Evolutionary conservation across 108 stramenopile genomes (phyloP).

Genomic region (Nannochloropsis gaditana): DNA sequence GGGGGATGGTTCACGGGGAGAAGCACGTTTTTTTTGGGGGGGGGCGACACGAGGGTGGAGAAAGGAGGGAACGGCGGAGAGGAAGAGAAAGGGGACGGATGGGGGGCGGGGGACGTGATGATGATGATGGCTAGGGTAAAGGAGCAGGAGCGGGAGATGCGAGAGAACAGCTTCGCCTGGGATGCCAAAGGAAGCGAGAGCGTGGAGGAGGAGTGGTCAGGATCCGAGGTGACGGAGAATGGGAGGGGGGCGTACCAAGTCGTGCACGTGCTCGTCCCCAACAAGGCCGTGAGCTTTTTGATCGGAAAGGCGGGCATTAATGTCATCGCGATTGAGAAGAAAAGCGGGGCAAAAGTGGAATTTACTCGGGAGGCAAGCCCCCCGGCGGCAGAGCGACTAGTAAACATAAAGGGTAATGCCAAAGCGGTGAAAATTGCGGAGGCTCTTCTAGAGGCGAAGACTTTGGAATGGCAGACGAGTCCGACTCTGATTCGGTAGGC

Average conservation of each 20-base stretch:
- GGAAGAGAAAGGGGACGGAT: background rate
- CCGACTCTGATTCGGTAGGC: background rate
- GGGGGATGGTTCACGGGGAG: background rate
- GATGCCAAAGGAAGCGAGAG: background rate
- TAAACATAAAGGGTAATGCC: background rate
- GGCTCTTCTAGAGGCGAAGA: background rate
- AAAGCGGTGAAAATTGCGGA: background rate
- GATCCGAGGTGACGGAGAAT: no score
- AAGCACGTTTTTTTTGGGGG: background rate
- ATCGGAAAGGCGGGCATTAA: background rate
- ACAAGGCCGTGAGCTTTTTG: background rate
- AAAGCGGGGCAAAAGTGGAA: background rate
- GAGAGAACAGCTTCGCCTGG: no score
- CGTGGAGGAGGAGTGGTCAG: background rate
- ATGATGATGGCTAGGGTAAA: background rate
- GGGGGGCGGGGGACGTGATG: background rate
- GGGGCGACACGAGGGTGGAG: background rate
- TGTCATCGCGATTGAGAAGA: background rate
- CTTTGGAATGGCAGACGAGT: slow-evolving; percentile 10
- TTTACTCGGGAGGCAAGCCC: slow-evolving; percentile 11
- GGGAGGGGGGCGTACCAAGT: background rate
- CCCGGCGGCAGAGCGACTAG: background rate
- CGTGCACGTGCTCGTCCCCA: background rate
- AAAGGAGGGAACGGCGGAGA: background rate
- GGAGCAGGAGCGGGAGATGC: background rate